Conservation (phyloP, 2,329 filamentous ascomycete species). For the Diaporthe citri region DNA sequence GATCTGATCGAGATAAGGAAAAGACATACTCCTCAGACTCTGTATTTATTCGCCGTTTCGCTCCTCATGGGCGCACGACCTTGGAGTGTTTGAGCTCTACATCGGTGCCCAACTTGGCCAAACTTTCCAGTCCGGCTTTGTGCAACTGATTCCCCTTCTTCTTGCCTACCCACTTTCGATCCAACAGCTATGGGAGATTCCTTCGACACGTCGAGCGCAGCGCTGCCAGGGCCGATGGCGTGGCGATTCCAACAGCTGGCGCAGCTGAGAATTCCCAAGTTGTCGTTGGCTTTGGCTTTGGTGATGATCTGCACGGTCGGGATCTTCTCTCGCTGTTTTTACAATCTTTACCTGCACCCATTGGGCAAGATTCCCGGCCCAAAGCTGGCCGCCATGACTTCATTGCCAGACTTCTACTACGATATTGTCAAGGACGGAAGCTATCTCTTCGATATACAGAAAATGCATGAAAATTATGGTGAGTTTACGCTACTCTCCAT, state of each 20-base stretch:
- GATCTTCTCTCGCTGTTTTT: background rate
- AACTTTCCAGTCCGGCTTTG: background rate
- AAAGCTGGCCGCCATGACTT: background rate
- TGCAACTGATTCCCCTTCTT: background rate
- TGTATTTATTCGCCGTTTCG: background rate
- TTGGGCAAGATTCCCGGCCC: background rate
- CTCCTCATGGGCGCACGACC: too few relatives aligned
- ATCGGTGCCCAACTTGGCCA: background rate
- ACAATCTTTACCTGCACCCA: background rate
- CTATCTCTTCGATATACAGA: background rate
- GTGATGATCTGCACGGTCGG: background rate
- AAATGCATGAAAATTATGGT: background rate
- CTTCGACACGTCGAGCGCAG: background rate
- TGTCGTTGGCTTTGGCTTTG: background rate
- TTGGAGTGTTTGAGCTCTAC: background rate
- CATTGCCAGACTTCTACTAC: background rate
- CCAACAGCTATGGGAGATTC: background rate
- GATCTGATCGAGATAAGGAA: background rate
- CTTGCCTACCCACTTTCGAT: background rate
- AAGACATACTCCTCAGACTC: too few relatives aligned
- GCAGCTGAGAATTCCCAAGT: background rate
- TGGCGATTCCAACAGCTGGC: background rate
- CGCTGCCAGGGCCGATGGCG: background rate
- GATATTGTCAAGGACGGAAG: background rate
- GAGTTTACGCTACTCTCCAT: background rate